Conservation (phyloP, 441 rosid species). For the Biscutella laevigata region DNA sequence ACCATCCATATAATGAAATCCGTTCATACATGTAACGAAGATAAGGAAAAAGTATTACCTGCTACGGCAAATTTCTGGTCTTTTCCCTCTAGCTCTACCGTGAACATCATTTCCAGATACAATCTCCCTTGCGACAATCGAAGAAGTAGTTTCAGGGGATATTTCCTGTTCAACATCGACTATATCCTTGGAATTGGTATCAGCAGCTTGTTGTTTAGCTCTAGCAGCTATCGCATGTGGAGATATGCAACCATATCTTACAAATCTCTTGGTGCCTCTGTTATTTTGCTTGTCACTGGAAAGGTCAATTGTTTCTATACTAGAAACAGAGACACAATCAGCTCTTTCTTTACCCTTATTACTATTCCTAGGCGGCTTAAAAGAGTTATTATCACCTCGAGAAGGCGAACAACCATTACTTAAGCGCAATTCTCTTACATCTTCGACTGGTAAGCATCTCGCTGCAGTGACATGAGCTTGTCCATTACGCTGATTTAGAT, state of each 20-base stretch:
- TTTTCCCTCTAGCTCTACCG: conserved; percentile 45
- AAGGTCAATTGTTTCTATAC: conserved; percentile 23
- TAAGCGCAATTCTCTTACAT: not conserved
- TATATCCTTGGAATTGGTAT: conserved; percentile 20
- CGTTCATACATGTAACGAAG: not conserved
- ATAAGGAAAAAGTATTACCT: conserved; percentile 33
- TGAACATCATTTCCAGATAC: conserved; percentile 34
- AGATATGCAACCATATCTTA: conserved; percentile 78
- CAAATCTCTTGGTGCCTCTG: conserved; percentile 53
- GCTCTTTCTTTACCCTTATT: conserved; percentile 37
- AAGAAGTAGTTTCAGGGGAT: conserved; percentile 20
- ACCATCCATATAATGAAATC: not conserved
- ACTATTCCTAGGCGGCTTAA: conserved; percentile 5
- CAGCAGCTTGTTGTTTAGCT: conserved; percentile 37
- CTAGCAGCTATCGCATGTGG: conserved; percentile 52
- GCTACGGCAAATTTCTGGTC: conserved; percentile 29
- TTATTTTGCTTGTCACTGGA: conserved; percentile 26
- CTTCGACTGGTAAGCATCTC: conserved; percentile 24
- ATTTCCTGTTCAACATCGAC: conserved; percentile 18
- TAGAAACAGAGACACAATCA: conserved; percentile 30
- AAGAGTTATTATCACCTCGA: conserved; percentile 13
- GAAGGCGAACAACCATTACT: conserved; percentile 20
- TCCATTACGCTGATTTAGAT: conserved; percentile 23
- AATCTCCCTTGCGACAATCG: conserved; percentile 22
- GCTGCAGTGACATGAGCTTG: conserved; percentile 22